Percentiles rank a stretch among this genome's conserved stretches.
phyloP scores from a whole-genome alignment of 2,329 filamentous ascomycete genomes.

The Raffaelea deltoideospora region DNA sequence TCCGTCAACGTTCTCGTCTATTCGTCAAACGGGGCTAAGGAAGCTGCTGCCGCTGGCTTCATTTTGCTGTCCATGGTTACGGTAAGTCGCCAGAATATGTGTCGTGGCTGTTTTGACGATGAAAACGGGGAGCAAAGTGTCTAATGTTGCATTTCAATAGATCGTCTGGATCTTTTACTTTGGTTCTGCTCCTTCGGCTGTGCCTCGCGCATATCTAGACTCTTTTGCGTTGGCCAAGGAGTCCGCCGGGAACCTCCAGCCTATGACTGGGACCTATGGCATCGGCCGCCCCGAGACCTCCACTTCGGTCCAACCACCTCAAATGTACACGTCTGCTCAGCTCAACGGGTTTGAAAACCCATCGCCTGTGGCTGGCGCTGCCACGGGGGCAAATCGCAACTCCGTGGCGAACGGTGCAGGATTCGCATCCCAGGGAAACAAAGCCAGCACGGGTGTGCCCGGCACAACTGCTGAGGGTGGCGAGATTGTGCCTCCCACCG shows the following conservation, averaged over 20 bases:
- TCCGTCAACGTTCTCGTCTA: slow-evolving; percentile 81
- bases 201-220: slow-evolving; percentile 81
- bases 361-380: slow-evolving; percentile 61
- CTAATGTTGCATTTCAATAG: too few species aligned
- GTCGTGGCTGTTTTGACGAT: too few species aligned
- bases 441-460: slow-evolving; percentile 23
- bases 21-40: slow-evolving; percentile 52
- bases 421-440: slow-evolving; percentile 21
- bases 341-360: slow-evolving; percentile 94
- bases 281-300: slow-evolving; percentile 69
- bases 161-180: slow-evolving; percentile 99
- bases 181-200: slow-evolving; percentile 75
- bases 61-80: slow-evolving; percentile 87
- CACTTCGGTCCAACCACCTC: slow-evolving; percentile 61
- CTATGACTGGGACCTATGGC: slow-evolving; percentile 61
- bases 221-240: slow-evolving; percentile 93
- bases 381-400: slow-evolving; percentile 29
- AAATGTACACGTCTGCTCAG: slow-evolving; percentile 96
- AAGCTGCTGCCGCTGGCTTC: slow-evolving; percentile 83
- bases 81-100: too few species aligned
- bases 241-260: slow-evolving; percentile 48
- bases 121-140: too few species aligned
- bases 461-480: slow-evolving; percentile 28
- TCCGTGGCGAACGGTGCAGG: slow-evolving; percentile 17
- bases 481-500: slow-evolving; percentile 60